Evolutionary conservation across 306 rosid genomes (phyloP).

Genomic region (Parietaria judaica): DNA sequence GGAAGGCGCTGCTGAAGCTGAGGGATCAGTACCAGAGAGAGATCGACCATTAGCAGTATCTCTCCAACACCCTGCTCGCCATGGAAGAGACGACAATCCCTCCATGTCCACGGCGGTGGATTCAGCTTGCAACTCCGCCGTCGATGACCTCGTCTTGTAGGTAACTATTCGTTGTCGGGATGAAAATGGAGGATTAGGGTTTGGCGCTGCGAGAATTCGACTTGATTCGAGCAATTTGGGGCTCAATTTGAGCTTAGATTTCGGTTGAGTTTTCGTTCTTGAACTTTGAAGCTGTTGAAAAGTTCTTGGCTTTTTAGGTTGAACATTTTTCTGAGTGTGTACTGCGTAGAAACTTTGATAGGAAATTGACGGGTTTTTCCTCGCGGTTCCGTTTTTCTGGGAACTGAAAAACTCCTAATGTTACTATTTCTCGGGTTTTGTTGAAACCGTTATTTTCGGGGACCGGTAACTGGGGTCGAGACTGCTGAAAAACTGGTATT

Average conservation of each 20-base stretch:
- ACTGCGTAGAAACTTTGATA: too few species aligned
- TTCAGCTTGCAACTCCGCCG: constrained; percentile 28
- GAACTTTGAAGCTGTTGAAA: too few species aligned
- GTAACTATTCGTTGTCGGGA: constrained; percentile 17
- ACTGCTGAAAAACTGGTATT: too few species aligned
- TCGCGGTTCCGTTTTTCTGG: too few species aligned
- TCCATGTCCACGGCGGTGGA: constrained; percentile 17
- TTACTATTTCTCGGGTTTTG: too few species aligned
- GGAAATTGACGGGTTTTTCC: too few species aligned
- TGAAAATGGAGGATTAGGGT: not conserved
- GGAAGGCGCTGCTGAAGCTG: constrained; percentile 42
- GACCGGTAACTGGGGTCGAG: too few species aligned
- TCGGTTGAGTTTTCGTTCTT: not conserved
- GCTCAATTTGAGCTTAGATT: constrained; percentile 8
- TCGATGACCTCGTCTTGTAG: constrained; percentile 51
- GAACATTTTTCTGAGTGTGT: too few species aligned
- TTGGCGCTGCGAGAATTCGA: not conserved
- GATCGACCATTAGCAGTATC: constrained; percentile 50
- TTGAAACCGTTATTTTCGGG: too few species aligned
- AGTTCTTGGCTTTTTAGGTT: too few species aligned
- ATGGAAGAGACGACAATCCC: constrained; percentile 31
- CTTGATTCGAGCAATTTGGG: not conserved
- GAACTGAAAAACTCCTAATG: too few species aligned
- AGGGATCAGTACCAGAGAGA: constrained; percentile 41
- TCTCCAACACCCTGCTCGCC: constrained; percentile 41